These are phyloP conservation scores for Pestalotiopsis sp. DNA, from an alignment of 2,329 filamentous ascomycete species.

Conservation along the genomic window DNA sequence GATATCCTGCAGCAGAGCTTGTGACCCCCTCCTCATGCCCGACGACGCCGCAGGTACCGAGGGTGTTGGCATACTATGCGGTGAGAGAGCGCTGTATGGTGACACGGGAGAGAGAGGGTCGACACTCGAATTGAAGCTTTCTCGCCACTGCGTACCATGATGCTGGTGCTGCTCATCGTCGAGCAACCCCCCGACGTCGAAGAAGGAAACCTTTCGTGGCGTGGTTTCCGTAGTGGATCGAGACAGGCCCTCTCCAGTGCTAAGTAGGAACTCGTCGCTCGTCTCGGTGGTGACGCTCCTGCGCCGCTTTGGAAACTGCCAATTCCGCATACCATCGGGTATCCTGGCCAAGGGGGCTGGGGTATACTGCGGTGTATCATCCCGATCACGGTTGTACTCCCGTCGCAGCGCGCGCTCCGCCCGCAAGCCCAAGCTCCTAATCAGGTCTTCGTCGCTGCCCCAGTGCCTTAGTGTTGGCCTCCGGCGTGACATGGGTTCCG, in stretches of 20 bases:
- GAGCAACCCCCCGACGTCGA: conserved; percentile 80
- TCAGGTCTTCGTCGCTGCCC: conserved; percentile 91
- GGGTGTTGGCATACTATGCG: conserved; percentile 41
- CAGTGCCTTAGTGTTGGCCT: conserved; percentile 65
- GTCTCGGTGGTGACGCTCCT: conserved; percentile 36
- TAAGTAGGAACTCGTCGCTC: conserved; percentile 48
- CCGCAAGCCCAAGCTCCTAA: conserved; percentile 76
- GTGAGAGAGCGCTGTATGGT: conserved; percentile 20
- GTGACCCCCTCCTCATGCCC: conserved; percentile 56
- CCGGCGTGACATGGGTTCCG: conserved; percentile 34
- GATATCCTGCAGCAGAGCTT: conserved; percentile 60
- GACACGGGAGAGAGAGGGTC: conserved; percentile 32
- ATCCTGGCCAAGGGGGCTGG: conserved; percentile 37
- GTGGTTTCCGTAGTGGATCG: conserved; percentile 42
- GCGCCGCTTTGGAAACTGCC: conserved; percentile 49
- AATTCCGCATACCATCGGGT: conserved; percentile 43
- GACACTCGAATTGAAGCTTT: conserved; percentile 44
- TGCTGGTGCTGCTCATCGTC: conserved; percentile 47
- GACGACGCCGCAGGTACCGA: conserved; percentile 45
- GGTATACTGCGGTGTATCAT: conserved; percentile 33
- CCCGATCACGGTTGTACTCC: conserved; percentile 19
- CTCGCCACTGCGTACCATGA: conserved; percentile 32
- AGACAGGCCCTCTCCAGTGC: conserved; percentile 35
- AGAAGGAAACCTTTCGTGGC: conserved; percentile 72
- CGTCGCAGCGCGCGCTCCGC: conserved; percentile 56